Base-by-base conservation (phyloP, 352 stramenopile species). In the Globisporangium emineosum region DNA sequence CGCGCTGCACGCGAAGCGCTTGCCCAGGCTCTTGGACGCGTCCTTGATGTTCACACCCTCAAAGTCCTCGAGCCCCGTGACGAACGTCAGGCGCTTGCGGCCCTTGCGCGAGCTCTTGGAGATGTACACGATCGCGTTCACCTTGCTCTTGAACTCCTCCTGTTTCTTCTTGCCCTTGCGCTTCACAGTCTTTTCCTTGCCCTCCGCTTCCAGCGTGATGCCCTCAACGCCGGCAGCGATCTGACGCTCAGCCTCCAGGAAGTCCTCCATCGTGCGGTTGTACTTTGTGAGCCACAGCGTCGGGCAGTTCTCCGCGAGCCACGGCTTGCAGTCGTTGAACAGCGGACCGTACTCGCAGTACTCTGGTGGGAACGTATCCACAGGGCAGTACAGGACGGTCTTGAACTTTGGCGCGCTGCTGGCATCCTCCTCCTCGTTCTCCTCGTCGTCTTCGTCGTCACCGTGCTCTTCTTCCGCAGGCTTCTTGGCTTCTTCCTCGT, bases 321-420 rank as follows among this genome's bases (percentile, higher is more conserved):
- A 94, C 23, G 79, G 78, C 73, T 93, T 93, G 70, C 79, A 91
- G 67, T 94, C 83, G 54, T 92, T 78, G 68, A 94, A 94, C 72
- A 90, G 81, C 30, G 86, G 80, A 35, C 86, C 84, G 63, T 93
- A 94, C 62, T 94, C 86, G 66, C 86, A 94, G 73, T 93, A 94
- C 73, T 94, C 86, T 30, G 86, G 70, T 58, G 86, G 86, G 35
- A 94, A 72, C 60, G 85, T 88, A 67, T 94, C 86, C 56, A 94
- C 81, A n/a, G 86, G 86, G 55, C 86, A 94, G 70, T 94, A 94
- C 21, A 83, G 50, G n/a, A 94, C 78, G 13, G 68, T 72, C 58
- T 78, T 77, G 29, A 86, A 71, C 75, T 90, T 87, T 25, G 72
- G 71, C n/a, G 69, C 65, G 19, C 66, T 72, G 55, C 73, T 66